Evolutionary conservation across 768 basidiomycete genomes (phyloP).

Genomic region (Jaapia argillacea): DNA sequence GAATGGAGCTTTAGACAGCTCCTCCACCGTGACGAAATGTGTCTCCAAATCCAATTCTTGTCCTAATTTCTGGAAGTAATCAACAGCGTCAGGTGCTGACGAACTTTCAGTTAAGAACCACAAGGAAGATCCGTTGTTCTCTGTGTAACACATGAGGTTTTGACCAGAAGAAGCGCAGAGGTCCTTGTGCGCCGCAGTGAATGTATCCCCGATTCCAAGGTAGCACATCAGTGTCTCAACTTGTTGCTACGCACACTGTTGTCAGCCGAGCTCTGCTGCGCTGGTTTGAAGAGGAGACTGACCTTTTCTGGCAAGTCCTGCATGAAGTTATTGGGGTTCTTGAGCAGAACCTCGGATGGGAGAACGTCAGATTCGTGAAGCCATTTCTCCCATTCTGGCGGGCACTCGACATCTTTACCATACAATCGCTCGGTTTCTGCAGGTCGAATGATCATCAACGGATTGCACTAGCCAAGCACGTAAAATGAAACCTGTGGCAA

Average conservation of each 20-base stretch:
- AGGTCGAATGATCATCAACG: conserved; percentile 2
- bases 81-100: conserved; percentile 40
- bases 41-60: conserved; percentile 69
- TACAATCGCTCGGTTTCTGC: conserved; percentile 59
- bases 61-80: conserved; percentile 43
- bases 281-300: conserved; percentile 10
- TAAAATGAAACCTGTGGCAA: neutral
- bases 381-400: conserved; percentile 55
- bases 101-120: conserved; percentile 80
- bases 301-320: conserved; percentile 44
- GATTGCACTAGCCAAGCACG: conserved; percentile 1
- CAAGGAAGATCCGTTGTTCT: conserved; percentile 60
- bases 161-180: conserved; percentile 78
- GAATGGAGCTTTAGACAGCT: conserved; percentile 60
- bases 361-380: conserved; percentile 35
- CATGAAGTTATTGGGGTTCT: conserved; percentile 47
- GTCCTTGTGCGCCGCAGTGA: conserved; percentile 80
- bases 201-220: conserved; percentile 72
- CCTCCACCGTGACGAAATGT: conserved; percentile 49
- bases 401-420: conserved; percentile 72
- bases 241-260: conserved; percentile 27
- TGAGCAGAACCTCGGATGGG: conserved; percentile 42
- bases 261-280: neutral
- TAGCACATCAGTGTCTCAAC: conserved; percentile 85
- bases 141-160: conserved; percentile 80